phyloP scores from a whole-genome alignment of 202 grass and related monocot species.

The Carex arenaria region DNA sequence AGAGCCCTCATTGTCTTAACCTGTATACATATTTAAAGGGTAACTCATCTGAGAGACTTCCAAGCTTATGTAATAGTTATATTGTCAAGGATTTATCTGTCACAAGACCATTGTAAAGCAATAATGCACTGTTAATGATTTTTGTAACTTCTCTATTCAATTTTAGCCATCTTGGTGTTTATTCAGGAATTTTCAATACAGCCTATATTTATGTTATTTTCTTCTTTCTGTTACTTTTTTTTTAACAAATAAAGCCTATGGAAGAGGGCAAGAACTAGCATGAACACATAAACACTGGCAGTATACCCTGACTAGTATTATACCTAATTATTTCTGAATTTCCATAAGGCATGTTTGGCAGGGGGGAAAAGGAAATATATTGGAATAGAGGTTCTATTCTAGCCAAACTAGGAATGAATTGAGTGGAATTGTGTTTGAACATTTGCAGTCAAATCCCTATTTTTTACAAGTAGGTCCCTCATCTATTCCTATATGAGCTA shows the following conservation, averaged over 20 bases:
- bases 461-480: no score
- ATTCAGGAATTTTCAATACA: not conserved
- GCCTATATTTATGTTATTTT: not conserved
- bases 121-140: not conserved
- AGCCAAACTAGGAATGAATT: no score
- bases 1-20: conserved; percentile 99
- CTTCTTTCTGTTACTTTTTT: not conserved
- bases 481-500: no score
- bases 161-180: not conserved
- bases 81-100: not conserved
- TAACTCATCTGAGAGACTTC: not conserved
- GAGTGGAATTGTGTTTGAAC: no score
- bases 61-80: not conserved
- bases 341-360: not conserved
- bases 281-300: not conserved
- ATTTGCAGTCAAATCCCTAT: no score
- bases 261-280: not conserved
- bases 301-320: not conserved
- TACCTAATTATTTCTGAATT: conserved; percentile 5
- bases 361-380: no score
- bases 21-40: conserved; percentile 37
- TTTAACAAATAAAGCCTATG: not conserved
- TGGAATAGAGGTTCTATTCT: no score
- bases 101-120: not conserved
- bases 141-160: not conserved